Evolutionary conservation across 2,329 filamentous ascomycete species (phyloP), one percentile per base, ranked within the genome.

Genomic region (Aspergillus japonicus): DNA sequence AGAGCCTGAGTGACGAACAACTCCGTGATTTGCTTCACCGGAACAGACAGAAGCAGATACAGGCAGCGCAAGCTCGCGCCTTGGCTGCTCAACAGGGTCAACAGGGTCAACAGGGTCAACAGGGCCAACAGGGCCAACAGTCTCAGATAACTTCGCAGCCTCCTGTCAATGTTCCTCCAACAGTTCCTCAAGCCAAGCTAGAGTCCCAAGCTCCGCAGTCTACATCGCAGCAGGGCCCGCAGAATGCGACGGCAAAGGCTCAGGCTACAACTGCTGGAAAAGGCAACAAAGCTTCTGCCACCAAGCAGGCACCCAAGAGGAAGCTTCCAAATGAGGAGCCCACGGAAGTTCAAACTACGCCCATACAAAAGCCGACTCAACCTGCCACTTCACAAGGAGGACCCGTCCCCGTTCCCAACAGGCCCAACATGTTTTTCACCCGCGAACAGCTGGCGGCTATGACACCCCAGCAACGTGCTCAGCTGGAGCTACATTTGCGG

Each of bases 281-380:
- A 62, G 64, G 60, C 14, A 61, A 64, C 12, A 74, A 70, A 58
- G 65, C 60, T 12, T 47, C 73, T 50, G 47, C 69, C 53, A 55
- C 67, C 42, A 75, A 75, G 63, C 69, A 72, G 56, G 59, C 69
- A n/a, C 64, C 73, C 14, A 78, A 76, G 59, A 82, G 82, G 62
- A 77, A 81, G 60, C 67, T 76, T 3, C 75, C 69, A 57, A 75
- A 72, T 57, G 81, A 83, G 64, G 81, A 83, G 65, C 69, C 75
- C n/a, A 67, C 76, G 39, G 80, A 81, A 57, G 66, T 73, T 33
- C 75, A 75, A 50, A 73, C 77, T 61, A 75, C 75, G 7, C 75
- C 76, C 58, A 47, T 65, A 2, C 69, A 75, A 48, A 66, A 69
- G 44, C 60, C 69, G 35, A 61, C 60, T 23, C 70, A 72, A 47